Base-by-base conservation (phyloP, 129 eudicot species). In the Centaurea solstitialis region DNA sequence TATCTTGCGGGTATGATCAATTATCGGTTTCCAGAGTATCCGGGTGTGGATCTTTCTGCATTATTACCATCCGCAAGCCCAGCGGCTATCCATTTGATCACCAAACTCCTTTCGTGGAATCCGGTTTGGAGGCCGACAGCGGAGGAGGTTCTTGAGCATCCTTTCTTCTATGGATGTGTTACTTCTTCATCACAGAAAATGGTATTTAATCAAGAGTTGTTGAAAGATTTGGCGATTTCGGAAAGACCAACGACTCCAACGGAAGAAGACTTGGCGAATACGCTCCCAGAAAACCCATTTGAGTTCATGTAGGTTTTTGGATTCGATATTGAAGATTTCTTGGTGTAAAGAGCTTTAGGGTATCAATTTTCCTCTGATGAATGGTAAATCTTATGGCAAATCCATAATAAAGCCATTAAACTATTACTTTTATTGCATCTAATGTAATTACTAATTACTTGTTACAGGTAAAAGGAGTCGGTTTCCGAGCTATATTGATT, bases 1-100 rank as follows among this genome's bases (percentile, higher is more conserved):
- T 72, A 78, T 66, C 96, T 84, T 81, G 89, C 96, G 66, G 69
- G 70, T 33, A 80, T 71, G 18, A 81, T 89, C 68, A 84, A 86
- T 67, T 93, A 89, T 80, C 91, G 81, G 84, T 91, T 90, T 76
- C 92, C 93, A 0, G 85, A 87, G 94, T 81, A 84, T 75, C 40
- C 88, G 40, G 97, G 97, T 35, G 87, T 80, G 33, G 78, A 87
- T 78, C 89, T 93, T 24, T 86, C 98, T 23, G 61, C 68, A 21
- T 26, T 91, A 74, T 64, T 93, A 57, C 94, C 98, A 35, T 89
- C 91, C 66, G 98, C 90, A 21, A 89, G 94, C 85, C 70, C 81
- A 24, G 93, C 86, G 80, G 91, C 90, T 70, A 74, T 91, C 37
- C 85, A 72, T 80, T 90, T 93, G 61, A 89, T 93, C 37, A 23